These are phyloP conservation scores for Cordyceps militaris DNA, from an alignment of 2,329 filamentous ascomycete species.

Conservation along the genomic window DNA sequence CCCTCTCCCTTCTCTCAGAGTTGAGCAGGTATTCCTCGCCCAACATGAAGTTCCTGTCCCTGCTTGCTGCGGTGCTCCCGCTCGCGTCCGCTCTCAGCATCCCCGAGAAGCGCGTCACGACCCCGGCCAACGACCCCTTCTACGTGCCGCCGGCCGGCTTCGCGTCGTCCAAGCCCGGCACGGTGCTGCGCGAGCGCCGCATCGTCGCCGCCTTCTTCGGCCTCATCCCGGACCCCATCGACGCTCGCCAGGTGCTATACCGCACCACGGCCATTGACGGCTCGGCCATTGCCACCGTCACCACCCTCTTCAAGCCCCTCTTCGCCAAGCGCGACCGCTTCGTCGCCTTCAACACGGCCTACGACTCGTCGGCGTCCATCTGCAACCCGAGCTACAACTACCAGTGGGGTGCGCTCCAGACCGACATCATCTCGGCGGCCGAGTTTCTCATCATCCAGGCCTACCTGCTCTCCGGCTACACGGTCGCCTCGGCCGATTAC, in stretches of 20 bases:
- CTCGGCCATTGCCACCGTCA: conserved; percentile 13
- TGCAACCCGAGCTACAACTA: conserved; percentile 14
- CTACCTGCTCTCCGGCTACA: conserved; percentile 11
- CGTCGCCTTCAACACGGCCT: conserved; percentile 12
- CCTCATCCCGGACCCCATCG: conserved; percentile 1
- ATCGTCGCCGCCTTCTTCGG: conserved; percentile 10
- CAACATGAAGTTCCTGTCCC: conserved; percentile 7
- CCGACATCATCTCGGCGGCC: conserved; percentile 3
- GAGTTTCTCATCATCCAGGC: conserved; percentile 12
- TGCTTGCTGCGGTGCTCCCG: conserved; percentile 4
- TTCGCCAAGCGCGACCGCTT: conserved; percentile 13
- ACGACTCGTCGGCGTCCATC: conserved; percentile 12
- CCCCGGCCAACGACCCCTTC: conserved; percentile 9
- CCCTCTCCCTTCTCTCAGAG: background rate
- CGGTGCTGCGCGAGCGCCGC: conserved; percentile 6
- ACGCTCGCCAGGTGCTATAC: conserved; percentile 11
- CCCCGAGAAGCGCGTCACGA: conserved; percentile 1
- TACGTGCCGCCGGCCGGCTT: conserved; percentile 9
- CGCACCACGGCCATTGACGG: conserved; percentile 14
- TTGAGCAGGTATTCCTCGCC: background rate
- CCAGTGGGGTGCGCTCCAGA: conserved; percentile 2
- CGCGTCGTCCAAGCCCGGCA: conserved; percentile 5
- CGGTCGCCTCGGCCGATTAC: conserved; percentile 9
- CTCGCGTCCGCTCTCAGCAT: conserved; percentile 1
- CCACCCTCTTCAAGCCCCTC: conserved; percentile 13